Percentiles rank a stretch among this genome's conserved stretches.
phyloP scores from a whole-genome alignment of 768 basidiomycete genomes.

The Gloeostereum incarnatum region DNA sequence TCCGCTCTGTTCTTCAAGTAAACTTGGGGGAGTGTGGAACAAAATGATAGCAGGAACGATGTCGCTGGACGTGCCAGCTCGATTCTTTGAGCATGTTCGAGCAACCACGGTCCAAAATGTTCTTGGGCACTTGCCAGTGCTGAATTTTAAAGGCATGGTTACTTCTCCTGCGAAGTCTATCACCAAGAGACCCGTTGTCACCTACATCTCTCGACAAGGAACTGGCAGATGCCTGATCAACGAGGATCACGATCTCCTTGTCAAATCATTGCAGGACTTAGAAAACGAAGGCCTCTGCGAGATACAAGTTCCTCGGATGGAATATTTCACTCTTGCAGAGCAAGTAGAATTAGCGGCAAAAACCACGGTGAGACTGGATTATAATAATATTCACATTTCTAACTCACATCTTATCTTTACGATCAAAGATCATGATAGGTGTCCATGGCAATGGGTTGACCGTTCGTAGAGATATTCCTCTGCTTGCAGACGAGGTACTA shows the following conservation, averaged over 20 bases:
- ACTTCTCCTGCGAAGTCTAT: slow-evolving; percentile 5
- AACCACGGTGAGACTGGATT: slow-evolving; percentile 40
- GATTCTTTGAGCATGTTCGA: slow-evolving; percentile 27
- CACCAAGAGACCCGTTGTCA: slow-evolving; percentile 23
- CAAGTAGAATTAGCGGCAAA: slow-evolving; percentile 52
- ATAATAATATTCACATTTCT: slow-evolving; percentile 1
- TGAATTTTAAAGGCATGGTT: slow-evolving; percentile 10
- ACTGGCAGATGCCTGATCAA: slow-evolving; percentile 27
- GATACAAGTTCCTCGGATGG: slow-evolving; percentile 30
- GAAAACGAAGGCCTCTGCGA: slow-evolving; percentile 40
- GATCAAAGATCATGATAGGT: slow-evolving; percentile 49
- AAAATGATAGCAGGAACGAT: slow-evolving; percentile 25
- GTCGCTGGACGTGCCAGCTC: slow-evolving; percentile 15
- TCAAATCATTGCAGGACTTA: slow-evolving; percentile 36
- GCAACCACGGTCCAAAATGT: slow-evolving; percentile 17
- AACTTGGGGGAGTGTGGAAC: slow-evolving; percentile 6
- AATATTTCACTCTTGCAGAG: slow-evolving; percentile 43
- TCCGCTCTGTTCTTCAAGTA: background rate
- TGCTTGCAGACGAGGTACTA: background rate
- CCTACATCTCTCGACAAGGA: slow-evolving; percentile 56
- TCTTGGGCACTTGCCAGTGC: slow-evolving; percentile 20
- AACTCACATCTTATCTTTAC: background rate
- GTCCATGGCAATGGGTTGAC: slow-evolving; percentile 69
- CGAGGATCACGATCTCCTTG: slow-evolving; percentile 39
- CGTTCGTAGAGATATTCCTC: slow-evolving; percentile 12